These are phyloP conservation scores for Bothriochloa decipiens DNA, from an alignment of 176 grass and related monocot genomes.

Conservation along the genomic window DNA sequence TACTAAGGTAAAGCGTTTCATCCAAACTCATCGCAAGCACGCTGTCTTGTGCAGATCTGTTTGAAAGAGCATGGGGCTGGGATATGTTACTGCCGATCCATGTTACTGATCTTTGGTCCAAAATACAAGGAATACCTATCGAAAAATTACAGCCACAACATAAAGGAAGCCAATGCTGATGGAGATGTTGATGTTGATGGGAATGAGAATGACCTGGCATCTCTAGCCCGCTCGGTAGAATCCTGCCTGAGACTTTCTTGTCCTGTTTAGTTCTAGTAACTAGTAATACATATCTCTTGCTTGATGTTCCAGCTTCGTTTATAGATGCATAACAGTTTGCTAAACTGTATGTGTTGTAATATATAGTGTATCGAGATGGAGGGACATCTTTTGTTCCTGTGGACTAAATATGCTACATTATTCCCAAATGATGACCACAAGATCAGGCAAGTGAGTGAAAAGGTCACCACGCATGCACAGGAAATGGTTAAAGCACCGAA, in stretches of 20 bases:
- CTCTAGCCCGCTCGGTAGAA: neutral
- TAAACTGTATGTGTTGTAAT: neutral
- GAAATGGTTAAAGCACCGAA: neutral
- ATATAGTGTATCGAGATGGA: slow-evolving; percentile 8
- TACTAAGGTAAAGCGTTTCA: neutral
- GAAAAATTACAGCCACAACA: neutral
- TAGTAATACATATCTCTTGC: too few relatives aligned
- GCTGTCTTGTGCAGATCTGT: neutral
- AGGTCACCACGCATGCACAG: neutral
- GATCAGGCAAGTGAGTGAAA: neutral
- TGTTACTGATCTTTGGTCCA: neutral
- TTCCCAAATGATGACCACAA: neutral
- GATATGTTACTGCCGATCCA: neutral
- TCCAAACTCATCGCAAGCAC: neutral
- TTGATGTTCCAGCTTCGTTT: neutral
- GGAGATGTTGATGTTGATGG: neutral
- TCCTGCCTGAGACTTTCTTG: neutral
- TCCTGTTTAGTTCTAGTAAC: neutral
- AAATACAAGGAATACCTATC: neutral
- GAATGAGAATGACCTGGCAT: neutral
- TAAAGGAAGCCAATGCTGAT: neutral
- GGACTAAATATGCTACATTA: neutral
- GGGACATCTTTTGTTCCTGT: neutral
- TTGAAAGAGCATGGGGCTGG: neutral
- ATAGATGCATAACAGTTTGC: neutral